Evolutionary conservation across 2,329 filamentous ascomycete genomes (phyloP).

Genomic region (Exophiala calicioides): DNA sequence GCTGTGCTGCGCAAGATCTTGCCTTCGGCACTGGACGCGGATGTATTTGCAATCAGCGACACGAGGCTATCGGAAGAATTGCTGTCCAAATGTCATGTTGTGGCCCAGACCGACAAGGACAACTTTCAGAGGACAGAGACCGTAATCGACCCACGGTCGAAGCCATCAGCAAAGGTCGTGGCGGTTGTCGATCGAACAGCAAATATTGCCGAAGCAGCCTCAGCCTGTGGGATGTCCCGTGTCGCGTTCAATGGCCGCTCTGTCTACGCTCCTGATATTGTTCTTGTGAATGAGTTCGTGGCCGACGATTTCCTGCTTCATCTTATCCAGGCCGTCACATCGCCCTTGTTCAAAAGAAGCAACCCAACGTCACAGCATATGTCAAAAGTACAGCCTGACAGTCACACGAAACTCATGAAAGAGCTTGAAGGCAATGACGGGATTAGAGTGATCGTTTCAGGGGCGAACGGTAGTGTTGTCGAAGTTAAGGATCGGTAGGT

Average conservation of each 20-base stretch:
- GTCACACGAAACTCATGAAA: slow-evolving; percentile 1
- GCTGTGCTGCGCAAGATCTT: slow-evolving; percentile 37
- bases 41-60: slow-evolving; percentile 50
- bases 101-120: slow-evolving; percentile 32
- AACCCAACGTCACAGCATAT: neutral
- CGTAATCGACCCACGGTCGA: slow-evolving; percentile 36
- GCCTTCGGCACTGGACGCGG: slow-evolving; percentile 45
- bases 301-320: slow-evolving; percentile 30
- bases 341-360: neutral
- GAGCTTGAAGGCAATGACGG: slow-evolving; percentile 11
- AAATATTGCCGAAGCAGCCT: slow-evolving; percentile 55
- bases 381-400: slow-evolving; percentile 5
- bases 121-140: neutral
- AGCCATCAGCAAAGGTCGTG: slow-evolving; percentile 41
- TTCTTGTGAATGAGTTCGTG: slow-evolving; percentile 65
- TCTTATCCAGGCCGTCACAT: slow-evolving; percentile 8
- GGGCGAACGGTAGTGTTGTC: slow-evolving; percentile 35
- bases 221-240: slow-evolving; percentile 54
- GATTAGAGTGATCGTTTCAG: slow-evolving; percentile 32
- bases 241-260: slow-evolving; percentile 59
- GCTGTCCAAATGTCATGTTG: slow-evolving; percentile 36
- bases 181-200: slow-evolving; percentile 64
- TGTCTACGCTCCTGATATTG: slow-evolving; percentile 62
- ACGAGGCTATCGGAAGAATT: slow-evolving; percentile 33
- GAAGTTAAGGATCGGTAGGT: slow-evolving; percentile 35